phyloP scores from a whole-genome alignment of 257 asterid genomes.

The Solanum acaule region DNA sequence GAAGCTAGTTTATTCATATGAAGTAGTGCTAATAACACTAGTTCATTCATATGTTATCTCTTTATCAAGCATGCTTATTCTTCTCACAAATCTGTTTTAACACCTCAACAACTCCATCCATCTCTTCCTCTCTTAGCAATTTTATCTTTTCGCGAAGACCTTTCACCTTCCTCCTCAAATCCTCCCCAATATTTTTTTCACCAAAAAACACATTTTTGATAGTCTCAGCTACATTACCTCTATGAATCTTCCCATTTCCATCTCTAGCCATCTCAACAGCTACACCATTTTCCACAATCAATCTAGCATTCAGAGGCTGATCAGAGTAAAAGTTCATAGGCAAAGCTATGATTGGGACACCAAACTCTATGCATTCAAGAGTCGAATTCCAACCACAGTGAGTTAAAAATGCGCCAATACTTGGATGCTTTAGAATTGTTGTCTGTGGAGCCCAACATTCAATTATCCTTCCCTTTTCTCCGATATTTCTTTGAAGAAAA shows the following conservation, averaged over 20 bases:
- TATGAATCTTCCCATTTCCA: neutral
- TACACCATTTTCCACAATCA: neutral
- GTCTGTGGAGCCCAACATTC: neutral
- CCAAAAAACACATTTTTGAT: neutral
- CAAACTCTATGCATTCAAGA: neutral
- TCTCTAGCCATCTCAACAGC: neutral
- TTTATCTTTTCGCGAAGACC: neutral
- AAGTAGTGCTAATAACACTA: too few species aligned
- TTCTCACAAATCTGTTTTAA: neutral
- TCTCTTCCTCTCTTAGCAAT: neutral
- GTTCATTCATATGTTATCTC: too few species aligned
- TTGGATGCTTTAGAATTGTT: neutral
- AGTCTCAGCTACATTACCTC: neutral
- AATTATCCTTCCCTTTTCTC: neutral
- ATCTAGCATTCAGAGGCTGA: neutral
- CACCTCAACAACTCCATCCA: neutral
- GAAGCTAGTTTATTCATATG: too few species aligned
- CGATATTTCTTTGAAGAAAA: neutral
- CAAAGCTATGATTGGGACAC: neutral
- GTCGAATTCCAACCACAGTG: neutral
- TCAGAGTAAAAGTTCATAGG: neutral
- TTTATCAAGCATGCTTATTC: neutral
- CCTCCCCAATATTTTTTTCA: neutral
- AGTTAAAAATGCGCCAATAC: neutral
- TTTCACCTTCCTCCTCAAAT: neutral